A percentile compares a stretch with the other conserved stretches of the same genome.
Conservation (phyloP, 148 eudicot genomes). For the Vaccinium myrtillus region DNA sequence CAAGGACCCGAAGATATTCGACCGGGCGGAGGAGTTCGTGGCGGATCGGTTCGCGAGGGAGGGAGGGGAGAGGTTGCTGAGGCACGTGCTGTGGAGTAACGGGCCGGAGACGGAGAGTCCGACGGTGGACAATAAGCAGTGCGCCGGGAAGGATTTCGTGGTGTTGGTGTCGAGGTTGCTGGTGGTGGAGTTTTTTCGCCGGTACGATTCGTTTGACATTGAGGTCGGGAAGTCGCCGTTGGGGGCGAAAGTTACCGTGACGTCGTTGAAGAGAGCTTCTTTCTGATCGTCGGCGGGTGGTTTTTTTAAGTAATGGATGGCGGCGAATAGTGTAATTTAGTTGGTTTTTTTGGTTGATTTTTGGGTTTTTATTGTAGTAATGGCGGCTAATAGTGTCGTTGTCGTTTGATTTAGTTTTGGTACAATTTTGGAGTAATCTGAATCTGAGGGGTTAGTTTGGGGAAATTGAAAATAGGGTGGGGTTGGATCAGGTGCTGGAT, state of each 20-base stretch:
- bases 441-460: neutral
- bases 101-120: constrained; percentile 72
- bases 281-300: constrained; percentile 22
- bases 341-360: no score
- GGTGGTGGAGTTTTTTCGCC: constrained; percentile 62
- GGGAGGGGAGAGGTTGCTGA: constrained; percentile 56
- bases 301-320: neutral
- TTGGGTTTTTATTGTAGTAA: neutral
- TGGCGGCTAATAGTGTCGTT: neutral
- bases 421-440: neutral
- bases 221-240: constrained; percentile 66
- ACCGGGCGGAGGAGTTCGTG: constrained; percentile 71
- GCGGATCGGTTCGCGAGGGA: constrained; percentile 69
- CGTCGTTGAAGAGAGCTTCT: constrained; percentile 68
- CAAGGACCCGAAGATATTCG: constrained; percentile 68
- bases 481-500: no score
- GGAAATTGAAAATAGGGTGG: neutral
- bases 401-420: neutral
- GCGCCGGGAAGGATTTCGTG: constrained; percentile 94
- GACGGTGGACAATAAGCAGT: constrained; percentile 65
- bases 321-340: neutral
- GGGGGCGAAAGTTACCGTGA: constrained; percentile 56
- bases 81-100: constrained; percentile 83
- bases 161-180: constrained; percentile 67
- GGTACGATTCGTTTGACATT: constrained; percentile 81